Evolutionary conservation across 2,329 filamentous ascomycete genomes (phyloP), one percentile per base, ranked within the genome.

Genomic region (Cercospora berteroae): DNA sequence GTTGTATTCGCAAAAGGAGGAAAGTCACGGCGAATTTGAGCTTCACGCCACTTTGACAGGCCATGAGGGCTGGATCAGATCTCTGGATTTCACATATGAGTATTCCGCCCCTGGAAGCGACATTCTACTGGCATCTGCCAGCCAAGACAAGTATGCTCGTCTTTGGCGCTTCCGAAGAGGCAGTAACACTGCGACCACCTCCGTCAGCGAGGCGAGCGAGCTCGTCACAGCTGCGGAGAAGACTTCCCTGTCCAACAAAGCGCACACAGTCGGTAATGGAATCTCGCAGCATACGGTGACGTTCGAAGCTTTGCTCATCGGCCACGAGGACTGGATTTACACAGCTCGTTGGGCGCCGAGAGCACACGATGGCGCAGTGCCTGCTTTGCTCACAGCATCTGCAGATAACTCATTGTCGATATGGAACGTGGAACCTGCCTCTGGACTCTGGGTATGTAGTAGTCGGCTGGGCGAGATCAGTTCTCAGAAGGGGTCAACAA

Each of bases 321-420:
- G 95, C 8, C 95, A 99, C 76, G 95, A 99, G 77, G 95, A 99
- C 76, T 99, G 95, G 95, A 94, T 99, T 66, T 98, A 97, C 79
- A 96, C 91, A 65, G 89, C 92, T 1, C 84, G 85, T 64, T 97
- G 94, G 94, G 85, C 86, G 67, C 83, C 83, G 6, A 78, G 82
- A 52, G 75, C 80, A 13, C 80, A 80, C 13, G 80, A 82, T 67
- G 80, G 78, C 59, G 80, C 77, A 2, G 42, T 62, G 12, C 72
- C 75, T 16, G 87, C 84, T 67, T 83, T 91, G 12, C 86, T 99
- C 3, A 94, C 94, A 1, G 90, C 94, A 0, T 98, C 95, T 3
- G 95, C 95, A 3, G 95, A 99, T 77, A 98, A 97, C 77, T 97
- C 95, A 0, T 83, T 99, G 9, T 89, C 93, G 0, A 90, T 99